These are phyloP conservation scores for Gypsophila paniculata DNA, from an alignment of 179 eudicot species.

Conservation along the genomic window DNA sequence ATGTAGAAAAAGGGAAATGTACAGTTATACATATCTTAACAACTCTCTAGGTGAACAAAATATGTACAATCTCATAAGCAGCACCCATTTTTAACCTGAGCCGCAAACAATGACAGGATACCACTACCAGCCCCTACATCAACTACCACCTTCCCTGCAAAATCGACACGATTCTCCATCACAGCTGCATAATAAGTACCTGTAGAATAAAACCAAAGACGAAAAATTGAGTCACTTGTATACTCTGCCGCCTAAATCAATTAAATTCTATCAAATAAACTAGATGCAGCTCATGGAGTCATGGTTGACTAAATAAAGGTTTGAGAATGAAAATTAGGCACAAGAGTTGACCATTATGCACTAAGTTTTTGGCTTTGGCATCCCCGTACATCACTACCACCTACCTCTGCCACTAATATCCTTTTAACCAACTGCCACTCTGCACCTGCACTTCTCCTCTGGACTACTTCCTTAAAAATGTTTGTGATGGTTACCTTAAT, in stretches of 20 bases:
- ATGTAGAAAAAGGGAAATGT: not conserved
- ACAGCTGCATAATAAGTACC: constrained; percentile 97
- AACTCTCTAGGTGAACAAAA: not conserved
- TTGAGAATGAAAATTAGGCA: not conserved
- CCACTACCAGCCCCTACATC: constrained; percentile 99
- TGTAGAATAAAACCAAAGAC: constrained; percentile 26
- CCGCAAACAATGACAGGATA: constrained; percentile 89
- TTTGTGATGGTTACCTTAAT: no score
- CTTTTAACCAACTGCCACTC: no score
- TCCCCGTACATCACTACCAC: not conserved
- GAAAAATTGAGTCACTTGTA: not conserved
- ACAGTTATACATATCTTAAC: not conserved
- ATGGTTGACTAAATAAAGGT: not conserved
- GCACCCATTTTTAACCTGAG: constrained; percentile 55
- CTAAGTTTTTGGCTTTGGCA: not conserved
- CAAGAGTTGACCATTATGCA: not conserved
- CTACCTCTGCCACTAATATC: not conserved
- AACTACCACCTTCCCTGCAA: constrained; percentile 80
- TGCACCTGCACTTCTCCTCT: no score
- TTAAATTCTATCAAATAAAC: not conserved
- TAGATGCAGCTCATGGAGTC: not conserved
- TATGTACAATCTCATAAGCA: not conserved
- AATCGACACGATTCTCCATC: constrained; percentile 89
- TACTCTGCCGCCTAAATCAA: not conserved
- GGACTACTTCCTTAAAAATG: no score